These are phyloP conservation scores for Pseudoturritis turrita DNA, from an alignment of 345 rosid genomes.

Conservation along the genomic window DNA sequence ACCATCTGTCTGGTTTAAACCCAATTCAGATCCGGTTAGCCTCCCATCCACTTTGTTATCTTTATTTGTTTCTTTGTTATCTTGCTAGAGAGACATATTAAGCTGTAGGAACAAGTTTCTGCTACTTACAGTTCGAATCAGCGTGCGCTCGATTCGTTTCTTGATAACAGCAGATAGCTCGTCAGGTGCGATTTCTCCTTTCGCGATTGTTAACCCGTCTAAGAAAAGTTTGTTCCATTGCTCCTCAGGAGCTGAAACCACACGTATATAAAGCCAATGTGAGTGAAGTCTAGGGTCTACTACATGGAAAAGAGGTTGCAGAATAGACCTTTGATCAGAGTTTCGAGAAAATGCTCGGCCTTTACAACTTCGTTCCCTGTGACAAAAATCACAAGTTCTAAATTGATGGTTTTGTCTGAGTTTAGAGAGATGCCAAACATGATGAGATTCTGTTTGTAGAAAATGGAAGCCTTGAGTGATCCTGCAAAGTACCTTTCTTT, in stretches of 20 bases:
- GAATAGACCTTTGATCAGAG: constrained; percentile 59
- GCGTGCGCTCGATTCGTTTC: constrained; percentile 70
- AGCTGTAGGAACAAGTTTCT: neutral
- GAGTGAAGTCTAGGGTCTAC: constrained; percentile 3
- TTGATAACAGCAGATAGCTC: constrained; percentile 65
- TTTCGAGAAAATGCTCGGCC: constrained; percentile 70
- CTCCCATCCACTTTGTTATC: neutral
- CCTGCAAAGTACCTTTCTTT: constrained; percentile 53
- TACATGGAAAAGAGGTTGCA: constrained; percentile 1
- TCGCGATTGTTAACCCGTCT: constrained; percentile 61
- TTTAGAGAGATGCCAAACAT: neutral
- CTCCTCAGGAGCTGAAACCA: constrained; percentile 74
- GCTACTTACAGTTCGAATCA: constrained; percentile 74
- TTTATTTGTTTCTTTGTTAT: neutral
- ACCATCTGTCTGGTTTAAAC: neutral
- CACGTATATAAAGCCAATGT: constrained; percentile 15
- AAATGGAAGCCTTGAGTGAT: neutral
- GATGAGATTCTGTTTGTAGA: neutral
- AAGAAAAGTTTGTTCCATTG: constrained; percentile 76
- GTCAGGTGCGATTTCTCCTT: constrained; percentile 61
- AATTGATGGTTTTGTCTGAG: neutral
- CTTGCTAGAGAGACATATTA: neutral
- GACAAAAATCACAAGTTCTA: neutral
- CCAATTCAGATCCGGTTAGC: neutral
- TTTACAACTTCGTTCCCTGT: constrained; percentile 72